phyloP scores from a whole-genome alignment of 2,329 filamentous ascomycete species.

The Pyrenophora seminiperda region DNA sequence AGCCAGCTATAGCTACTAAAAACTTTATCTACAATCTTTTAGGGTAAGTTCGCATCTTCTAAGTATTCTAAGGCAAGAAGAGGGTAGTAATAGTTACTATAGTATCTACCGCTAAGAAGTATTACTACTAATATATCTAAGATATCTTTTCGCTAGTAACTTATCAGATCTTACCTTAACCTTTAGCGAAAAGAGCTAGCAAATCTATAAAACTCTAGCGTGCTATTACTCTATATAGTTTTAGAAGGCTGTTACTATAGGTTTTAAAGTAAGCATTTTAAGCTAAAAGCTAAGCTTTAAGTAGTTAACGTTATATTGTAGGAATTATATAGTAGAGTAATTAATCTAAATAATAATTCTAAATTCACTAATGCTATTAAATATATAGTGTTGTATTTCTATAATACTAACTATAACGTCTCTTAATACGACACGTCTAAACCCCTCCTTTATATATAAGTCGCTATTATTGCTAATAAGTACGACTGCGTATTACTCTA shows the following conservation, averaged over 20 bases:
- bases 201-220: slow-evolving; percentile 28
- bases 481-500: slow-evolving; percentile 29
- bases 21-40: too few species aligned
- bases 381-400: slow-evolving; percentile 33
- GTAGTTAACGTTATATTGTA: slow-evolving; percentile 11
- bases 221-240: slow-evolving; percentile 31
- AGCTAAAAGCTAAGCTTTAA: background rate
- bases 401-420: slow-evolving; percentile 19
- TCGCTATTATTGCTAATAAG: slow-evolving; percentile 27
- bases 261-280: slow-evolving; percentile 18
- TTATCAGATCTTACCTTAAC: slow-evolving; percentile 23
- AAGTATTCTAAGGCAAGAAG: too few species aligned
- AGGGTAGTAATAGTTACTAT: too few species aligned
- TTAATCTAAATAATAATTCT: slow-evolving; percentile 24
- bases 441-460: slow-evolving; percentile 28
- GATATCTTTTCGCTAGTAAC: too few species aligned
- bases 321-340: slow-evolving; percentile 21
- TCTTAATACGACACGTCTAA: slow-evolving; percentile 16
- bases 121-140: too few species aligned
- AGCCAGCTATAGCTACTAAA: too few species aligned
- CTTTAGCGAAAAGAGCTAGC: slow-evolving; percentile 26
- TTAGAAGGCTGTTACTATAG: slow-evolving; percentile 22
- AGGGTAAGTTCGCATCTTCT: too few species aligned
- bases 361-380: slow-evolving; percentile 25
- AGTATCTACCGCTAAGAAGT: too few species aligned